Percentiles rank a stretch among this genome's conserved stretches.
Evolutionary conservation across 176 grass and related monocot species (phyloP).

Genomic region (bread wheat (Triticum aestivum)): DNA sequence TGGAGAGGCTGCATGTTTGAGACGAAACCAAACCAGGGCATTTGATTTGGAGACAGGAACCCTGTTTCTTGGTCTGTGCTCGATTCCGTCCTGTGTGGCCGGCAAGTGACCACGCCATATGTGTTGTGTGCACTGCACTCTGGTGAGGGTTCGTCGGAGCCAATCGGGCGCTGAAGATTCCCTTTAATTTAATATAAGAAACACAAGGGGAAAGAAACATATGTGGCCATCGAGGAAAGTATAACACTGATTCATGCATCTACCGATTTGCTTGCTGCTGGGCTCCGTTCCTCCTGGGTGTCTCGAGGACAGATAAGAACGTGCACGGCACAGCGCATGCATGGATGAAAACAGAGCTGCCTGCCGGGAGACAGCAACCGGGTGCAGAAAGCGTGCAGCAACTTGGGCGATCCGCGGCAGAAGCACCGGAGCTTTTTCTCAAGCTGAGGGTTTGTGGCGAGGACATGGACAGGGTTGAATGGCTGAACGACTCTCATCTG

Average conservation of each 20-base stretch:
- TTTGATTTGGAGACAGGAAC: not conserved
- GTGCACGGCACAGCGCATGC: not conserved
- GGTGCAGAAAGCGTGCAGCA: conserved; percentile 16
- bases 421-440: too few relatives aligned
- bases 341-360: conserved; percentile 26
- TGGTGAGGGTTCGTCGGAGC: not conserved
- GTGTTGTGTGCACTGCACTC: not conserved
- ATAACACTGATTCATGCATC: not conserved
- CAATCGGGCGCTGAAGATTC: not conserved
- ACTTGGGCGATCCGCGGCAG: not conserved
- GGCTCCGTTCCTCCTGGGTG: not conserved
- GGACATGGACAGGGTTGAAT: not conserved
- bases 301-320: not conserved
- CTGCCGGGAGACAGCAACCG: conserved; percentile 12
- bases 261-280: not conserved
- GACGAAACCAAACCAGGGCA: not conserved
- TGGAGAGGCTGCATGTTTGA: not conserved
- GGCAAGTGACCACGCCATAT: not conserved
- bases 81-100: not conserved
- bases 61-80: not conserved
- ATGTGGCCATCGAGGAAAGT: conserved; percentile 3
- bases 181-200: not conserved
- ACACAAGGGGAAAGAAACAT: not conserved
- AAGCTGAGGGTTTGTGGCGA: conserved; percentile 17
- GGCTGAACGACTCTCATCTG: not conserved